Evolutionary conservation across 2,329 filamentous ascomycete genomes (phyloP).

Genomic region (Fusarium albosuccineum): DNA sequence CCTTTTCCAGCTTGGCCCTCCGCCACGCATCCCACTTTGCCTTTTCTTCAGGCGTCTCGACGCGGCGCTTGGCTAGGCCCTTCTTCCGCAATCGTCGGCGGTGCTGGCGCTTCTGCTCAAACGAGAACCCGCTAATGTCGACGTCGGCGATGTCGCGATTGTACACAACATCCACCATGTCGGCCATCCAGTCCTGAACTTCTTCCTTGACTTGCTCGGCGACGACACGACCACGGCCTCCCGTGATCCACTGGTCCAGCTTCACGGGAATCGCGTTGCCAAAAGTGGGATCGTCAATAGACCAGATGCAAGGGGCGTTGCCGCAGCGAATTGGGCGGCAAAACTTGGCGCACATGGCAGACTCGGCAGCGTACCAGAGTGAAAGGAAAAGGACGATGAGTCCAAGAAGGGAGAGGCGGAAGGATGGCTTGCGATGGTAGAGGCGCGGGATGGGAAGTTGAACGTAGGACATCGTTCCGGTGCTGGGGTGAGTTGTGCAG

Average conservation of each 20-base stretch:
- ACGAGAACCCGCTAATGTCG: conserved; percentile 59
- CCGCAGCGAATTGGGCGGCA: conserved; percentile 67
- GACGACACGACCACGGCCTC: conserved; percentile 61
- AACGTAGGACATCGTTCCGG: conserved; percentile 52
- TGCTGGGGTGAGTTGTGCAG: conserved; percentile 27
- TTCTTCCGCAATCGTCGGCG: conserved; percentile 64
- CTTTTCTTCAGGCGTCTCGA: conserved; percentile 55
- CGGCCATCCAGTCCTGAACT: conserved; percentile 61
- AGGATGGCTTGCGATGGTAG: conserved; percentile 58
- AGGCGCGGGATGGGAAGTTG: conserved; percentile 62
- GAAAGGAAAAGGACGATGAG: conserved; percentile 57
- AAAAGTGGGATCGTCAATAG: conserved; percentile 69
- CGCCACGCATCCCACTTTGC: conserved; percentile 62
- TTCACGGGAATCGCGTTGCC: conserved; percentile 72
- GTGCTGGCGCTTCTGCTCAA: conserved; percentile 62
- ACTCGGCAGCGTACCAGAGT: conserved; percentile 69
- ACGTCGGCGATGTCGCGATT: conserved; percentile 60
- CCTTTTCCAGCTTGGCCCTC: conserved; percentile 54
- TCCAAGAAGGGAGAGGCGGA: conserved; percentile 64
- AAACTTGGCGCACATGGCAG: conserved; percentile 64
- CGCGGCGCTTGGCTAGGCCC: conserved; percentile 55
- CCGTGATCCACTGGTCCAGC: conserved; percentile 71
- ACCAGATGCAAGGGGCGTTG: conserved; percentile 64
- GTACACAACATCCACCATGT: conserved; percentile 60
- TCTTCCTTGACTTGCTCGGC: conserved; percentile 57